Conservation (phyloP, 345 rosid species). For the Murraya koenigii region DNA sequence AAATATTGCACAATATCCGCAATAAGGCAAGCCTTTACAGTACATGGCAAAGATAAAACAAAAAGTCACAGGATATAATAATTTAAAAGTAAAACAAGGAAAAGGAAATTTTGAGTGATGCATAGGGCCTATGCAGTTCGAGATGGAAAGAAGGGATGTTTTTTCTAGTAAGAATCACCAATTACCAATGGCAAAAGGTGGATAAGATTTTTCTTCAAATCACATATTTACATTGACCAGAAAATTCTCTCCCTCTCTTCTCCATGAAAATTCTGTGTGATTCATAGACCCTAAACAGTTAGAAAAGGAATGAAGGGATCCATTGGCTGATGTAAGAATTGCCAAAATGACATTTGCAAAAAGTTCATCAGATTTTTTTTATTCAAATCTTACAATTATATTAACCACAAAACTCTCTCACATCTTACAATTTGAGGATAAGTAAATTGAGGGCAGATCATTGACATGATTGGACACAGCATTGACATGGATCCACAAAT, state of each 20-base stretch:
- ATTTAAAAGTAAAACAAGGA: neutral
- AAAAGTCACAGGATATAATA: neutral
- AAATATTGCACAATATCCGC: constrained; percentile 93
- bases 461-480: neutral
- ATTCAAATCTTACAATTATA: neutral
- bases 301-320: neutral
- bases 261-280: neutral
- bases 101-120: neutral
- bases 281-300: neutral
- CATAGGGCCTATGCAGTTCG: neutral
- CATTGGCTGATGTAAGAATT: neutral
- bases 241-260: neutral
- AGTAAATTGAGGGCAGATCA: neutral
- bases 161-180: neutral
- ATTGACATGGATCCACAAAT: neutral
- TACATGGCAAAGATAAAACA: constrained; percentile 14
- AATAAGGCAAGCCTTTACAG: constrained; percentile 79
- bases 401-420: neutral
- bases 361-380: neutral
- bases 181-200: neutral
- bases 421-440: neutral
- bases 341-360: neutral
- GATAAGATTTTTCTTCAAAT: neutral
- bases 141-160: neutral
- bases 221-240: neutral